Evolutionary conservation across 352 stramenopile genomes (phyloP).

Genomic region (Phytophthora uliginosa): DNA sequence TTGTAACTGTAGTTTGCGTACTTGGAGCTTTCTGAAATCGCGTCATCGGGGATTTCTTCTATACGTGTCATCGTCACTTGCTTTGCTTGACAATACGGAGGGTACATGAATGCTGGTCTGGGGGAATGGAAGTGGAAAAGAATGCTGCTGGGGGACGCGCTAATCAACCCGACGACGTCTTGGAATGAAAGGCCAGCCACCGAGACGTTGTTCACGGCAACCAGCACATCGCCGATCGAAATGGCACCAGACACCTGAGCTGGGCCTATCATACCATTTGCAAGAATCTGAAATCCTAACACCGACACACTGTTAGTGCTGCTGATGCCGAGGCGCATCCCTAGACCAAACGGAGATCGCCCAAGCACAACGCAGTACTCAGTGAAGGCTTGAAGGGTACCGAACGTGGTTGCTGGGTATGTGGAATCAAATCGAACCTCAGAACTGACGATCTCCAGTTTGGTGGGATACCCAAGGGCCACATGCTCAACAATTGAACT

Average conservation of each 20-base stretch:
- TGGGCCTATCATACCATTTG: slow-evolving; percentile 79
- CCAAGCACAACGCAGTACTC: slow-evolving; percentile 82
- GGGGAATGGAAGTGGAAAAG: slow-evolving; percentile 89
- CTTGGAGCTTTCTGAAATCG: slow-evolving; percentile 45
- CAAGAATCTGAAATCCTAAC: slow-evolving; percentile 84
- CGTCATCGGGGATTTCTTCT: slow-evolving; percentile 55
- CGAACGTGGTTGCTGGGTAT: slow-evolving; percentile 64
- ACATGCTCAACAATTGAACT: slow-evolving; percentile 87
- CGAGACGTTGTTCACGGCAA: slow-evolving; percentile 79
- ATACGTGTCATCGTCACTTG: slow-evolving; percentile 57
- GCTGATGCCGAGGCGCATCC: slow-evolving; percentile 83
- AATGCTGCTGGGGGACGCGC: slow-evolving; percentile 67
- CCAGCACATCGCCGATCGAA: slow-evolving; percentile 74
- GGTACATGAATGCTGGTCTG: slow-evolving; percentile 71
- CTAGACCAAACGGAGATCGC: slow-evolving; percentile 76
- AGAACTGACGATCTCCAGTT: slow-evolving; percentile 50
- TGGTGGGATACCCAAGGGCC: slow-evolving; percentile 76
- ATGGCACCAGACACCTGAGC: slow-evolving; percentile 84
- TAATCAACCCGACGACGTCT: slow-evolving; percentile 81
- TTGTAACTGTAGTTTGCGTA: slow-evolving; percentile 84
- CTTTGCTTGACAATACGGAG: slow-evolving; percentile 70
- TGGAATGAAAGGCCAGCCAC: slow-evolving; percentile 77
- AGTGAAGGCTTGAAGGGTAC: slow-evolving; percentile 59
- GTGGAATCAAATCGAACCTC: slow-evolving; percentile 61
- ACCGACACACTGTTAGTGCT: slow-evolving; percentile 72